Evolutionary conservation across 2,329 filamentous ascomycete species (phyloP), one percentile per base, ranked within the genome.

Genomic region (Lachnellula willkommii): DNA sequence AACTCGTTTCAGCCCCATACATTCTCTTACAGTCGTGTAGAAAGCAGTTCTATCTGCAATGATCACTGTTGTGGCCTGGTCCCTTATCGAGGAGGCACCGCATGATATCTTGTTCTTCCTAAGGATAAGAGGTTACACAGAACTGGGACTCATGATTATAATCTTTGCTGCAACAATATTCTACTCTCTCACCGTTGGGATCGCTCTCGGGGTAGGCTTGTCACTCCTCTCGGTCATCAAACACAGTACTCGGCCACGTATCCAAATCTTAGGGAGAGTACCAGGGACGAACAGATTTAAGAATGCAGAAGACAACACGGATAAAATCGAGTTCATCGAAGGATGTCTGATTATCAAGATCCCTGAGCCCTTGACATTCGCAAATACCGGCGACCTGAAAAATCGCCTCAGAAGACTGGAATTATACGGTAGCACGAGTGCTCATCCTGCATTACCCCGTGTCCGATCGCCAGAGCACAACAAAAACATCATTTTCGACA

Each of bases 291-390:
- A 88, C 61, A 84, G 83, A 5, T 96, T 95, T 66, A 89, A 93
- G 61, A 95, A 95, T 65, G 91, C 92, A 1, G 92, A 86, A 65
- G 75, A 86, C 0, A 82, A 88, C 54, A 81, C 86, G 0, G 84
- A 87, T 46, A 79, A 81, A 28, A 78, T 97, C 3, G 93, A 97
- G 70, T 92, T 95, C 66, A 81, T 96, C 52, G 92, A 96, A 62
- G 90, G 93, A 15, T 95, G 89, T 58, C 77, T 99, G 9, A 96
- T 99, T 58, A 90, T 97, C 66, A 97, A 97, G 77, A 97, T 99
- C 54, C 93, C 94, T 0, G 94, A 99, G 69, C 94, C 94, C 0
- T 77, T 99, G 50, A 97, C 93, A 0, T 99, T 99, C 70, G 93
- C 93, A 68, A 99, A 99, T 70, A 97, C 94, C 0, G 94, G 92